Percentiles rank a stretch among this genome's conserved stretches.
These are phyloP conservation scores for Lavandula angustifolia DNA, from an alignment of 257 asterid species.

Conservation along the genomic window DNA sequence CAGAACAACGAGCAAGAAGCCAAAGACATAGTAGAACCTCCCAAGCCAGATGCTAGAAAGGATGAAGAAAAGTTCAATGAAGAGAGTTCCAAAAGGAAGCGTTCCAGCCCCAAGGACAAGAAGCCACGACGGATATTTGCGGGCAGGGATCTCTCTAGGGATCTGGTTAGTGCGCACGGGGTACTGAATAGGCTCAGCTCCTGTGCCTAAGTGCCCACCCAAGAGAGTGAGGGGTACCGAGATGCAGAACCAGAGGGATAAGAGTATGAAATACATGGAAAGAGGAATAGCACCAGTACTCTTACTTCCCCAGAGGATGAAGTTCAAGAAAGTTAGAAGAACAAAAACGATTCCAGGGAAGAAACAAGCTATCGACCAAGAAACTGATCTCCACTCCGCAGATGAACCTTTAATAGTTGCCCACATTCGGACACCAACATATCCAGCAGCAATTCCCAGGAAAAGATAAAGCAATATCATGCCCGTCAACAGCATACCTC, in stretches of 20 bases:
- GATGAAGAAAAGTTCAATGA: constrained; percentile 85
- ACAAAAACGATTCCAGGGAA: constrained; percentile 81
- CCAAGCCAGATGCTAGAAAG: constrained; percentile 91
- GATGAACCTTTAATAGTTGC: constrained; percentile 61
- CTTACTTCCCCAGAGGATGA: constrained; percentile 85
- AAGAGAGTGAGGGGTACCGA: constrained; percentile 84
- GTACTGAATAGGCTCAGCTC: constrained; percentile 61
- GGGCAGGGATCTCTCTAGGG: constrained; percentile 82
- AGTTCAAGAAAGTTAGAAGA: constrained; percentile 65
- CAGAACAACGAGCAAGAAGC: constrained; percentile 71
- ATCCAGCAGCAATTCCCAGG: constrained; percentile 78
- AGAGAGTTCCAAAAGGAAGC: constrained; percentile 87
- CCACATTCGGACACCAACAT: constrained; percentile 69
- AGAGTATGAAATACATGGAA: constrained; percentile 61
- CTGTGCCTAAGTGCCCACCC: constrained; percentile 73
- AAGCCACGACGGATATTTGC: constrained; percentile 80
- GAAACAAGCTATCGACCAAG: constrained; percentile 80
- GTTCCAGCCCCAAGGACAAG: constrained; percentile 92
- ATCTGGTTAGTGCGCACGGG: constrained; percentile 84
- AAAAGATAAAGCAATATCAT: constrained; percentile 84
- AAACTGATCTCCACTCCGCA: constrained; percentile 75
- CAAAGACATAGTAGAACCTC: constrained; percentile 76
- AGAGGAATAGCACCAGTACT: constrained; percentile 87
- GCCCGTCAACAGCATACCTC: constrained; percentile 84
- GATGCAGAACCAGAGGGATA: constrained; percentile 83